These are phyloP conservation scores for Sedum album DNA, from an alignment of 164 flowering plant genomes.

Conservation along the genomic window DNA sequence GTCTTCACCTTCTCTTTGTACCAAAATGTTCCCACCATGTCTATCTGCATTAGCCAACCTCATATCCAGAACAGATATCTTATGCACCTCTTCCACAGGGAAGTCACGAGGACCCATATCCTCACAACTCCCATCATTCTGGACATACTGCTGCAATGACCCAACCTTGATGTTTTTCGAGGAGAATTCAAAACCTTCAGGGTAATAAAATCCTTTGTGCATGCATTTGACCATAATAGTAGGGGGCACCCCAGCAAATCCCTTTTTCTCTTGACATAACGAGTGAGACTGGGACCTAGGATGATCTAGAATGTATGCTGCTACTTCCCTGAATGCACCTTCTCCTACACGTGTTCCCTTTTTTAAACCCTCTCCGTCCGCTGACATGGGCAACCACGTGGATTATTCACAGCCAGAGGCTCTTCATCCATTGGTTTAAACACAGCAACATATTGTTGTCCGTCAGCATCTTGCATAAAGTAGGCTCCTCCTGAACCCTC, in stretches of 20 bases:
- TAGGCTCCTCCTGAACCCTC: constrained; percentile 40
- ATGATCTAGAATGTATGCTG: constrained; percentile 36
- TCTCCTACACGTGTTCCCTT: constrained; percentile 31
- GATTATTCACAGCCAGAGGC: constrained; percentile 35
- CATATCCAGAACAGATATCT: too few species aligned
- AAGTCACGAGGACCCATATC: constrained; percentile 34
- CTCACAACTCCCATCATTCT: constrained; percentile 32
- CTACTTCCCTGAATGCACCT: constrained; percentile 44
- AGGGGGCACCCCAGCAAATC: too few species aligned
- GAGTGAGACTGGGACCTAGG: constrained; percentile 21
- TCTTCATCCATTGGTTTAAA: too few species aligned
- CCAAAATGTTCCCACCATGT: constrained; percentile 36
- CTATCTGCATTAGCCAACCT: too few species aligned
- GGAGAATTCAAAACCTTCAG: constrained; percentile 17
- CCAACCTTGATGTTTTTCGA: too few species aligned
- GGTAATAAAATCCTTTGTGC: constrained; percentile 32
- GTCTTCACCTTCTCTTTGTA: constrained; percentile 20
- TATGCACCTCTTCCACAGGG: constrained; percentile 36
- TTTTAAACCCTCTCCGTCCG: constrained; percentile 31
- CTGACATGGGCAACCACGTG: constrained; percentile 27
- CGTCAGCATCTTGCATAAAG: constrained; percentile 33
- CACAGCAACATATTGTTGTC: too few species aligned
- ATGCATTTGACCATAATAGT: constrained; percentile 36
- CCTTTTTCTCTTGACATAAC: constrained; percentile 13
- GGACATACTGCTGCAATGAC: too few species aligned